Percentiles rank a stretch among this genome's conserved stretches.
Conservation (phyloP, 805 yeast genomes). For the Ogataea pilisensis region DNA sequence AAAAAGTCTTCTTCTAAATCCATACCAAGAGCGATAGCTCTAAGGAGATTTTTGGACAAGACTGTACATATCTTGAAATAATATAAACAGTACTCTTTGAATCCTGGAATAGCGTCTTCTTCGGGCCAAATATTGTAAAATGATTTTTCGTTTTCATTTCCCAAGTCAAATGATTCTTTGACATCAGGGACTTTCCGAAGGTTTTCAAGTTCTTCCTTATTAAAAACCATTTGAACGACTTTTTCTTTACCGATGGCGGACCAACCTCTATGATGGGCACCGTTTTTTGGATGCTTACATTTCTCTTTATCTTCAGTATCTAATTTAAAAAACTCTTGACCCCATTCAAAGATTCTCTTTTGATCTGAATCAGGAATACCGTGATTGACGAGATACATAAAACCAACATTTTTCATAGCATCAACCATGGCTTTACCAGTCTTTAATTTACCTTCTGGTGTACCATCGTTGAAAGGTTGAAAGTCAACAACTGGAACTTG, state of each 20-base stretch:
- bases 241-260: conserved; percentile 23
- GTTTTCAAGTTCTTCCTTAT: conserved; percentile 11
- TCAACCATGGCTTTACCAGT: conserved; percentile 24
- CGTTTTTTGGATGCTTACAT: conserved; percentile 19
- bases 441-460: conserved; percentile 17
- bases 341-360: conserved; percentile 15
- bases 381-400: conserved; percentile 20
- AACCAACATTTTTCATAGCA: conserved; percentile 24
- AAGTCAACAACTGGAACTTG: conserved; percentile 29
- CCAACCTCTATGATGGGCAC: conserved; percentile 26
- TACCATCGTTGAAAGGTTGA: conserved; percentile 23
- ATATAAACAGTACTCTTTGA: conserved; percentile 21
- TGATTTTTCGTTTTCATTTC: conserved; percentile 19
- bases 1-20: conserved; percentile 28
- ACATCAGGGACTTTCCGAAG: conserved; percentile 25
- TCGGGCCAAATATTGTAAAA: conserved; percentile 24
- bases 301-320: conserved; percentile 21
- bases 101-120: conserved; percentile 23
- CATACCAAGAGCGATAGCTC: conserved; percentile 28
- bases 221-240: conserved; percentile 22
- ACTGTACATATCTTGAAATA: conserved; percentile 17
- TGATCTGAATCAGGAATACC: conserved; percentile 15
- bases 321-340: conserved; percentile 25
- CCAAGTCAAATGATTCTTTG: conserved; percentile 33
- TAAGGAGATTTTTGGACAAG: conserved; percentile 25